Evolutionary conservation across 257 asterid genomes (phyloP), one percentile per base, ranked within the genome.

Genomic region (Fraxinus cuspidata): DNA sequence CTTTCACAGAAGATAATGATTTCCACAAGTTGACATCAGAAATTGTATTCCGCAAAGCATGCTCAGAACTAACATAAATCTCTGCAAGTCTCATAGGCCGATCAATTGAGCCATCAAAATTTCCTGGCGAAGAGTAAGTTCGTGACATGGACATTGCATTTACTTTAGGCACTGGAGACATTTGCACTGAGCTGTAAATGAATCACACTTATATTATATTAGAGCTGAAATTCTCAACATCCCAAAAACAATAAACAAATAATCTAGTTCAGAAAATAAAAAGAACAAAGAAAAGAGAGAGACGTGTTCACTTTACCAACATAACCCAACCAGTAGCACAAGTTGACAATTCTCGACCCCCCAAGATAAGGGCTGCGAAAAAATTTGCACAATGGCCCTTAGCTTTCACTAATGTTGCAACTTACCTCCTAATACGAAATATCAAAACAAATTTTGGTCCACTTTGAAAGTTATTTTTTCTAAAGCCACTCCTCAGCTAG

Each of bases 61-160:
- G 97, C 88, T 96, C 97, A 38, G 99, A 92, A 81, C 98, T 94
- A 73, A 93, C 99, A 81, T 80, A 86, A 79, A 93, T 93, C 88
- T 96, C 99, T 29, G 97, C 97, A 79, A 96, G 95, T 85, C 96
- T 89, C 99, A 96, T 89, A 68, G 97, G 99, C 35, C 96, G 94
- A 85, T 87, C 92, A 83, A 90, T 83, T 49, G 90, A 86, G 85
- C 90, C 86, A 65, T 93, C 97, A 78, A 93, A 89, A 86, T 89
- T 90, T 77, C 92, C 94, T 16, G 99, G 96, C 31, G 97, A 89
- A 80, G 99, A 92, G 77, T 90, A 83, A 78, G 94, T 96, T 85
- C 98, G 89, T 37, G 97, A 81, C 94, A 93, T 88, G 77, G 97
- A 83, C 72, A 75, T 70, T 49, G 85, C 75, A 78, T 80, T 91